Evolutionary conservation across 441 rosid species (phyloP).

Genomic region (Adansonia gregorii): DNA sequence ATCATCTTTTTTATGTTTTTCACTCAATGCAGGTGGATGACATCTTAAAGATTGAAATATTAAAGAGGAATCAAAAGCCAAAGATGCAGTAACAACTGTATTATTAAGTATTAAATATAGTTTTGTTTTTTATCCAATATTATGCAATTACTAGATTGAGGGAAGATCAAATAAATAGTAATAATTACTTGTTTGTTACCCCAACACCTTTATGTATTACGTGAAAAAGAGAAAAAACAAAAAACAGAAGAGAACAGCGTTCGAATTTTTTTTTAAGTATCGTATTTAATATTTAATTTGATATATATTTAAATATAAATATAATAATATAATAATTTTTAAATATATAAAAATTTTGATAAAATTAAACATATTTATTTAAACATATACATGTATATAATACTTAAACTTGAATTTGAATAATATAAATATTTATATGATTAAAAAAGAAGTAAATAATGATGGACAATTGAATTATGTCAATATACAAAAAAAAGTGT

Average conservation of each 20-base stretch:
- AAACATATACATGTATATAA: no score
- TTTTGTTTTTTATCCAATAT: conserved; percentile 21
- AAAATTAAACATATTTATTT: no score
- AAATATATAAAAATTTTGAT: no score
- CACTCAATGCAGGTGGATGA: background rate
- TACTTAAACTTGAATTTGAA: no score
- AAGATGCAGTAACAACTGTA: background rate
- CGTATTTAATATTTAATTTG: no score
- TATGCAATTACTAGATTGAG: background rate
- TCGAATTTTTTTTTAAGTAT: conserved; percentile 11
- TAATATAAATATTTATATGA: no score
- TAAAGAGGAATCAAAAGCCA: background rate
- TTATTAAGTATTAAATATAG: background rate
- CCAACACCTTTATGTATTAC: conserved; percentile 3
- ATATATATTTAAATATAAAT: no score
- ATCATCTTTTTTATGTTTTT: background rate
- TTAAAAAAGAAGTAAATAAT: conserved; percentile 24
- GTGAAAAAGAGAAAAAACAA: background rate
- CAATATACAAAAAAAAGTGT: no score
- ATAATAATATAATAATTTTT: no score
- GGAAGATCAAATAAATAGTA: background rate
- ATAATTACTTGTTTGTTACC: background rate
- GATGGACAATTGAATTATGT: conserved; percentile 9
- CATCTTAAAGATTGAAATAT: background rate
- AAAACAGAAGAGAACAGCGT: conserved; percentile 23